phyloP scores from a whole-genome alignment of 352 stramenopile genomes.

The Phytophthora aleatoria region DNA sequence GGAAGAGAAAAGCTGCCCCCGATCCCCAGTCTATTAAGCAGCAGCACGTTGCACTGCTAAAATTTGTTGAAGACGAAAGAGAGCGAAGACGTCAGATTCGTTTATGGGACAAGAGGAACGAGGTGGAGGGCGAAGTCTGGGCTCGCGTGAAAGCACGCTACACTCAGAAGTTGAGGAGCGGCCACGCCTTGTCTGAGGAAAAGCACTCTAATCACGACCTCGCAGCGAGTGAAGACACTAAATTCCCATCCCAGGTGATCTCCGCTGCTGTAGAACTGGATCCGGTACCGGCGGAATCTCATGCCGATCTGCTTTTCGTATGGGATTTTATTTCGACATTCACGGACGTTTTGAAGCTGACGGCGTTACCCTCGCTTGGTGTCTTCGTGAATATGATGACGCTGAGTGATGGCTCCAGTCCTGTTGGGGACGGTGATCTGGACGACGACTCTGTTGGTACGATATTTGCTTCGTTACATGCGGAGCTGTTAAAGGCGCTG shows the following conservation, averaged over 20 bases:
- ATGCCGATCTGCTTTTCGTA: slow-evolving; percentile 68
- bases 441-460: slow-evolving; percentile 55
- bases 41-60: slow-evolving; percentile 59
- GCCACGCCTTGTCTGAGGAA: not conserved
- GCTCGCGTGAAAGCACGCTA: slow-evolving; percentile 54
- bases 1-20: slow-evolving; percentile 17
- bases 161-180: slow-evolving; percentile 16
- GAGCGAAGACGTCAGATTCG: slow-evolving; percentile 60
- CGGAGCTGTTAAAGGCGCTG: slow-evolving; percentile 53
- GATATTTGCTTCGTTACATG: slow-evolving; percentile 58
- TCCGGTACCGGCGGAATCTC: slow-evolving; percentile 44
- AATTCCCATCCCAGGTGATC: slow-evolving; percentile 45
- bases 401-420: slow-evolving; percentile 49
- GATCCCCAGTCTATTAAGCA: slow-evolving; percentile 44
- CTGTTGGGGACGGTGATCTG: slow-evolving; percentile 52
- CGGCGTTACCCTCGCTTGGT: slow-evolving; percentile 51
- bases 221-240: slow-evolving; percentile 8
- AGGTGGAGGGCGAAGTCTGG: slow-evolving; percentile 62
- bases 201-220: slow-evolving; percentile 2
- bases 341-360: slow-evolving; percentile 62
- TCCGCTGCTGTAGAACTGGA: slow-evolving; percentile 44
- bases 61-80: slow-evolving; percentile 76
- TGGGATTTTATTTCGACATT: slow-evolving; percentile 84
- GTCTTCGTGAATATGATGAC: slow-evolving; percentile 59
- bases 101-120: slow-evolving; percentile 57